A percentile compares a stretch with the other conserved stretches of the same genome.
phyloP scores from a whole-genome alignment of 805 yeast genomes.

The Sporopachydermia lactativora region DNA sequence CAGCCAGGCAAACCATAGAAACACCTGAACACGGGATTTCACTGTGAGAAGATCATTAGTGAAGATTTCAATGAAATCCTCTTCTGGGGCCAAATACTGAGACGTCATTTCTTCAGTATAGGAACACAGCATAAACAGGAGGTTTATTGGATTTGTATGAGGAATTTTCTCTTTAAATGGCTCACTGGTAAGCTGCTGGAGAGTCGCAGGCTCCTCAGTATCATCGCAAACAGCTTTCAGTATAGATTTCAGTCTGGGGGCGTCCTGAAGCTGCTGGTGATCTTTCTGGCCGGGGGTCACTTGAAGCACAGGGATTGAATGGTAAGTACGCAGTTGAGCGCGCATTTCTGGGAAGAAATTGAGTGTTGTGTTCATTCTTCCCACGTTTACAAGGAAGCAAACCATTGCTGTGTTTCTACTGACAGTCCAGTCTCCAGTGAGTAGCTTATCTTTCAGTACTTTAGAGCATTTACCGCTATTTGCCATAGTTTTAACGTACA shows the following conservation, averaged over 20 bases:
- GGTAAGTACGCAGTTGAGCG: slow-evolving; percentile 83
- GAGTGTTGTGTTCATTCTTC: slow-evolving; percentile 88
- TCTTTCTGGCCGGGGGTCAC: slow-evolving; percentile 40
- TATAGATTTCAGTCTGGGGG: slow-evolving; percentile 84
- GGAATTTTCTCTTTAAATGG: slow-evolving; percentile 18
- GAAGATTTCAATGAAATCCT: slow-evolving; percentile 61
- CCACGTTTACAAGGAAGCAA: slow-evolving; percentile 79
- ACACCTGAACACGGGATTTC: slow-evolving; percentile 49
- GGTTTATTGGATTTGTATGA: slow-evolving; percentile 55
- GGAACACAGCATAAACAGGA: slow-evolving; percentile 61
- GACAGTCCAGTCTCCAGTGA: slow-evolving; percentile 46
- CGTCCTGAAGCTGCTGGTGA: slow-evolving; percentile 80
- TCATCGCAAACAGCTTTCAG: slow-evolving; percentile 78
- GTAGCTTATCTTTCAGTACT: slow-evolving; percentile 63
- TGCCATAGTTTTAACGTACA: slow-evolving; percentile 70
- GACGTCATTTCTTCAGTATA: slow-evolving; percentile 39
- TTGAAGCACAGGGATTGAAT: slow-evolving; percentile 84
- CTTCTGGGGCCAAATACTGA: slow-evolving; percentile 20
- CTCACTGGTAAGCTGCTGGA: slow-evolving; percentile 28
- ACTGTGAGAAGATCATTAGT: slow-evolving; percentile 49
- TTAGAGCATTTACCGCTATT: slow-evolving; percentile 74
- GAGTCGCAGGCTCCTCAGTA: slow-evolving; percentile 32
- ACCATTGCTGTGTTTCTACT: slow-evolving; percentile 60
- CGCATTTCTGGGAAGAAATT: slow-evolving; percentile 94
- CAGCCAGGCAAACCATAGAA: slow-evolving; percentile 74